Base-by-base conservation (phyloP, 2,329 filamentous ascomycete species). In the Xylaria sp. region DNA sequence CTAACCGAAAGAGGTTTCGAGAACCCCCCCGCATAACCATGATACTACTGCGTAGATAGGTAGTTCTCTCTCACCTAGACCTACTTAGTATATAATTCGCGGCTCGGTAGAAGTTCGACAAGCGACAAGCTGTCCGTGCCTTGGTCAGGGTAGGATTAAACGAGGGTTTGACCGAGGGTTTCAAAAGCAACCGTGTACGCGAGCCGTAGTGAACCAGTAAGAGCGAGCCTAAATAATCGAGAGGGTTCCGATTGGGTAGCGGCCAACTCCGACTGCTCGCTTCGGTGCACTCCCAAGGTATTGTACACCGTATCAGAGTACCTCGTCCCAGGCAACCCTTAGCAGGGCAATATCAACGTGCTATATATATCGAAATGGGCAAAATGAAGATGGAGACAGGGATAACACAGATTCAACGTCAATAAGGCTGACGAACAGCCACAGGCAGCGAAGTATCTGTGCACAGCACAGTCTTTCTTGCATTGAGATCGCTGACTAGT, bases 221-320 rank as follows among this genome's bases (percentile, higher is more conserved):
- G 56, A 49, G 11, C 4, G 4, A 29, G 33, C 1, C 59, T 63
- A 55, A 42, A 55, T 55, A 66, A 61, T 63, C 31, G 33, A 42
- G 45, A 45, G 20, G 31, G 47, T 20, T 65, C 65, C 51, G 45
- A 42, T 67, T 67, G 65, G 57, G 53, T 62, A 36, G 60, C 67
- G 67, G 67, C 61, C 61, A 49, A 44, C 51, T 65, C 67, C 67
- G 65, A 67, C 44, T 60, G 47, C 27, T 44, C 56, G 25, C 17
- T 15, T 51, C 49, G 49, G 25, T 1, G 49, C 49, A 51, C 25
- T 33, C 1, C 33, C 17, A 7, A 54, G 31, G 31, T 38, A 54
- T 20, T n/a, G n/a, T n/a, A 6, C 38, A 15, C 11, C 38, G 5
- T 39, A 36, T 39, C 38, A n/a, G 42, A 44, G n/a, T 44, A 44